Percentiles rank a stretch among this genome's conserved stretches.
These are phyloP conservation scores for Colletotrichum noveboracense DNA, from an alignment of 2,329 filamentous ascomycete genomes.

Conservation along the genomic window DNA sequence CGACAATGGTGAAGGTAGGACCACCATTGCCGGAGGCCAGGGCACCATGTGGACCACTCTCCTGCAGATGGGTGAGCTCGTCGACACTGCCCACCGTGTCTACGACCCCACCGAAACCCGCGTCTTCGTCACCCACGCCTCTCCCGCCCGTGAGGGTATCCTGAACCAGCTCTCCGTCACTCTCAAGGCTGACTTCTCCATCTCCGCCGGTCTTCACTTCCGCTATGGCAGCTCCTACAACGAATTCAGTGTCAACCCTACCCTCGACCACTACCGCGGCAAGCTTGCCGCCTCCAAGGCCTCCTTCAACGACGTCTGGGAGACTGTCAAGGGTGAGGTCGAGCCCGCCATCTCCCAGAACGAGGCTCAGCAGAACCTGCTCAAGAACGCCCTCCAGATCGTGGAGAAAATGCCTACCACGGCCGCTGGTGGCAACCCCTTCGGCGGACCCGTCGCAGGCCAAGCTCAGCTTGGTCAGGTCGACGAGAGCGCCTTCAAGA, in stretches of 20 bases:
- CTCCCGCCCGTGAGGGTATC: conserved; percentile 93
- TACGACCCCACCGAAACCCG: conserved; percentile 98
- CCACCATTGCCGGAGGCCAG: conserved; percentile 96
- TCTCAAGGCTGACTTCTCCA: conserved; percentile 96
- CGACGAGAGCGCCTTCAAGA: conserved; percentile 99
- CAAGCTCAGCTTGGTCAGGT: conserved; percentile 82
- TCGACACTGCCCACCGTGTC: conserved; percentile 96
- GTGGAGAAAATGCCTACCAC: conserved; percentile 98
- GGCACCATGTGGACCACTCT: conserved; percentile 99
- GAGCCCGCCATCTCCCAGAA: conserved; percentile 94
- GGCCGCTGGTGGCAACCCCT: conserved; percentile 94
- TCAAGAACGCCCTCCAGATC: conserved; percentile 89
- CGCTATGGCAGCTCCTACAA: conserved; percentile 99
- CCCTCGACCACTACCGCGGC: conserved; percentile 95
- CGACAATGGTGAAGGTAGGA: conserved; percentile 96
- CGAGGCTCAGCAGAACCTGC: conserved; percentile 88
- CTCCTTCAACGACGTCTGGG: conserved; percentile 99
- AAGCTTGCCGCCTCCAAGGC: conserved; percentile 98
- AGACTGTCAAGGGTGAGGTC: conserved; percentile 95
- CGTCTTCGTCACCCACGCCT: conserved; percentile 95
- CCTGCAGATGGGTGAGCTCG: conserved; percentile 95
- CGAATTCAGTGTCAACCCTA: conserved; percentile 98
- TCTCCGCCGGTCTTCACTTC: conserved; percentile 97
- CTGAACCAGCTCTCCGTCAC: conserved; percentile 97
- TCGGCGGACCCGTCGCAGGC: conserved; percentile 82